Evolutionary conservation across 768 basidiomycete species (phyloP), one percentile per base, ranked within the genome.

Genomic region (Agrocybe chaxingu): DNA sequence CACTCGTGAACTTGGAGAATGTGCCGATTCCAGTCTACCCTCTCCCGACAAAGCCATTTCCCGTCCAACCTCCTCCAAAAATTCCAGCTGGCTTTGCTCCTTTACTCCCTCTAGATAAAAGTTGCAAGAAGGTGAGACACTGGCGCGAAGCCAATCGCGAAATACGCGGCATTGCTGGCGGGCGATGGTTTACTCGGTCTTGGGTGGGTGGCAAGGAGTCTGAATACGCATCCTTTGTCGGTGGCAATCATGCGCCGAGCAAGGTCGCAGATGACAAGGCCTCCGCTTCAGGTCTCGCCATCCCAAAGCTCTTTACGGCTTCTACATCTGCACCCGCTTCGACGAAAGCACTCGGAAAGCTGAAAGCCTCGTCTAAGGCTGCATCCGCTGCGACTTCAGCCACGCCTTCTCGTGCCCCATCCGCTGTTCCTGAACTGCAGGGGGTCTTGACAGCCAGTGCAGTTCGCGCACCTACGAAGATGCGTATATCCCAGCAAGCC

Each of bases 141-240:
- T 92, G 89, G 89, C 80, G 87, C 35, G 61, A 77, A 37, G 88
- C 87, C 7, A 78, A 84, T 50, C 80, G 89, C 37, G 89, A 91
- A 67, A 81, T 92, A 45, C 76, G 87, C 34, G 89, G 89, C 6
- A 89, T 92, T 45, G 89, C 84, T 13, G 89, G 89, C 9, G 89
- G 89, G 1, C 80, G 89, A 36, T 92, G 89, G 89, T 85, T 90
- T 57, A 70, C 82, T 5, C 78, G 77, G 31, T 69, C 85, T n/a
- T 92, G 88, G 88, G 86, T 89, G n/a, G 89, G 89, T 18, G 84
- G 84, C 53, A 89, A 87, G 64, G 87, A 89, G 45, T 89, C 87
- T 8, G 78, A 85, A 44, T 82, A 77, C 51, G 78, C 82, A 6
- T 57, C 66, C 19, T 65, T 69, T 24, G 47, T 66, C 16, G 67